Evolutionary conservation across 768 basidiomycete genomes (phyloP).

Genomic region (Basidioascus undulatus): DNA sequence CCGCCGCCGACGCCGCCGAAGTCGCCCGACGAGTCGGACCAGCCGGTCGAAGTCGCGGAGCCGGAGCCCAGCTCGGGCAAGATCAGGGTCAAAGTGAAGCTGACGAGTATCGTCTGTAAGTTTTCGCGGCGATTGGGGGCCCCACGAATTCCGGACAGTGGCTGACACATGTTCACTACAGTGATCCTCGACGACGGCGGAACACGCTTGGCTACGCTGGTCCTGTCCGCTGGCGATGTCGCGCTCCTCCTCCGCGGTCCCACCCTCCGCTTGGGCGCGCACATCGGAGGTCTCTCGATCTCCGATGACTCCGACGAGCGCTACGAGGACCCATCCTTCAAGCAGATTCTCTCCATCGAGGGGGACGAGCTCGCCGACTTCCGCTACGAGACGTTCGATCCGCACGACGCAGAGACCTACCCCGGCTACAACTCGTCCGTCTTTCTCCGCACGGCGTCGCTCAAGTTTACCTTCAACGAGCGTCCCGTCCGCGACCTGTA

Average conservation of each 20-base stretch:
- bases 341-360: slow-evolving; percentile 72
- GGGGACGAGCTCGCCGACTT: slow-evolving; percentile 86
- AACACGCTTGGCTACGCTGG: slow-evolving; percentile 54
- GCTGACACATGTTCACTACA: no score
- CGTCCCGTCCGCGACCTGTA: slow-evolving; percentile 74
- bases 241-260: slow-evolving; percentile 43
- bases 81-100: slow-evolving; percentile 54
- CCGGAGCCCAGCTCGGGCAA: slow-evolving; percentile 29
- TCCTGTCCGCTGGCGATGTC: slow-evolving; percentile 72
- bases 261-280: slow-evolving; percentile 52
- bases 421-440: slow-evolving; percentile 63
- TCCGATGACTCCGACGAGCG: slow-evolving; percentile 35
- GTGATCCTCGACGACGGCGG: slow-evolving; percentile 54
- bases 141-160: no score
- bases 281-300: slow-evolving; percentile 59
- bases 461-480: slow-evolving; percentile 72
- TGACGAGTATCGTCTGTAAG: slow-evolving; percentile 29
- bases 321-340: slow-evolving; percentile 42
- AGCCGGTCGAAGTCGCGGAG: no score
- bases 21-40: no score
- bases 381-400: slow-evolving; percentile 73
- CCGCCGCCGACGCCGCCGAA: slow-evolving; percentile 2
- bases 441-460: slow-evolving; percentile 58
- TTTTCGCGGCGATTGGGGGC: slow-evolving; percentile 1
- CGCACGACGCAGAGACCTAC: slow-evolving; percentile 36